Base-by-base conservation (phyloP, 208 protist genomes). In the Crithidia acanthocephali region DNA sequence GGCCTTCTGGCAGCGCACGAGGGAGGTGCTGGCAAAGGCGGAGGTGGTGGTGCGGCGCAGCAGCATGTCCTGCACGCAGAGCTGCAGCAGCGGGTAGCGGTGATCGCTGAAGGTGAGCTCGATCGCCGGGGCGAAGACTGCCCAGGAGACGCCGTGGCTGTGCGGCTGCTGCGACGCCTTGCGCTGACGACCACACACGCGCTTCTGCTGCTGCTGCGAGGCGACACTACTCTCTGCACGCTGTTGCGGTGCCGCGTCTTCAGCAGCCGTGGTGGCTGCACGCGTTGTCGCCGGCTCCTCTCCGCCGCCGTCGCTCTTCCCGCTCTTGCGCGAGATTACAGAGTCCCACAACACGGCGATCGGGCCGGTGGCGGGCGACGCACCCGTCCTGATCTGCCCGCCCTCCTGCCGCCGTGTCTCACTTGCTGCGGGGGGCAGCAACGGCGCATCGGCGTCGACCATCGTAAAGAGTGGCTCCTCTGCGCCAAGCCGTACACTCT, bases 41-140 rank as follows among this genome's bases (percentile, higher is more conserved):
- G 63, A 59, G 58, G 73, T 68, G 16, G 32, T 25, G 25, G 58
- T 78, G 56, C 53, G 81, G 27, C 74, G 72, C 35, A 87, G 74
- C 33, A 83, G 27, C 20, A 89, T 48, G 45, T 84, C 85, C 47
- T 77, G 62, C 20, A 83, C 65, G 13, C 56, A 35, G 18, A 83
- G 37, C 48, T 84, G 79, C 51, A 90, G 32, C 33, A 93, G 81
- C 44, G 88, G 88, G 72, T 91, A 89, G 33, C 83, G 84, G 25
- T 86, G 63, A 61, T 89, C 85, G 47, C 88, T 89, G 16, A 93
- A 35, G 32, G 81, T 89, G 25, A 90, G 37, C 56, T 87, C 80
- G n/a, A 85, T 56, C 11, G 77, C 42, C 10, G 84, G 72, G 10
- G 80, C 72, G 42, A 84, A 83, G 16, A 82, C 53, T 8, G 68